Evolutionary conservation across 371 early-diverging fungal species (phyloP).

Genomic region (Haplosporangium sp.): DNA sequence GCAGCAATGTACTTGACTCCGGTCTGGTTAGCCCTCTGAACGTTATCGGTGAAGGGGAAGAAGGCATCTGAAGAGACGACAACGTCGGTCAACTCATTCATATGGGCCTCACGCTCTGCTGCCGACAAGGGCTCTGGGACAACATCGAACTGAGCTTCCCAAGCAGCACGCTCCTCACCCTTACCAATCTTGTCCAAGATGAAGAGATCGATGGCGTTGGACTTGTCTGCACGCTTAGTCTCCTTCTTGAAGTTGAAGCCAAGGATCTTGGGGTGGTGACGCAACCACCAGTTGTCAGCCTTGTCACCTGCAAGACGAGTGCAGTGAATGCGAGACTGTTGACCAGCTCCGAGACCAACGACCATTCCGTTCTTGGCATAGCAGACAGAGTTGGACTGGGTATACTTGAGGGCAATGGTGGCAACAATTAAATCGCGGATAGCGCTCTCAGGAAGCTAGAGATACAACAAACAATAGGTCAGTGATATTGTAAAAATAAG

Average conservation of each 20-base stretch:
- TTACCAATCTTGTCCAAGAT: slow-evolving; percentile 89
- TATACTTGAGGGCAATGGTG: slow-evolving; percentile 97
- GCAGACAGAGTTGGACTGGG: slow-evolving; percentile 98
- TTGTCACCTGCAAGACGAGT: slow-evolving; percentile 98
- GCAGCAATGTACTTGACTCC: slow-evolving; percentile 94
- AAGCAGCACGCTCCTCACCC: slow-evolving; percentile 81
- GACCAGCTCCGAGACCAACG: slow-evolving; percentile 98
- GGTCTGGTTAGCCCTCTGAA: slow-evolving; percentile 87
- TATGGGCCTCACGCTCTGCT: slow-evolving; percentile 85
- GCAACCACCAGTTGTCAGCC: slow-evolving; percentile 98
- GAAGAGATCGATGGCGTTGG: slow-evolving; percentile 97
- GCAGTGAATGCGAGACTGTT: slow-evolving; percentile 98
- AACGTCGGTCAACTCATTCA: slow-evolving; percentile 77
- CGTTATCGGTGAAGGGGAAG: slow-evolving; percentile 98
- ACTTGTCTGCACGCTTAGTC: slow-evolving; percentile 94
- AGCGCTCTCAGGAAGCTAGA: slow-evolving; percentile 75
- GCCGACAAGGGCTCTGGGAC: slow-evolving; percentile 86
- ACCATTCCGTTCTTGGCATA: slow-evolving; percentile 98
- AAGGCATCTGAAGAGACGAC: slow-evolving; percentile 95
- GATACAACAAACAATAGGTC: background rate
- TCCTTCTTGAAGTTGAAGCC: slow-evolving; percentile 87
- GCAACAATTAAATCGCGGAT: slow-evolving; percentile 93
- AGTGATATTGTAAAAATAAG: background rate
- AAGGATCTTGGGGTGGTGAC: slow-evolving; percentile 94
- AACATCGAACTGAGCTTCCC: slow-evolving; percentile 83